Conservation (phyloP, 345 rosid species). For the Salix caprea region DNA sequence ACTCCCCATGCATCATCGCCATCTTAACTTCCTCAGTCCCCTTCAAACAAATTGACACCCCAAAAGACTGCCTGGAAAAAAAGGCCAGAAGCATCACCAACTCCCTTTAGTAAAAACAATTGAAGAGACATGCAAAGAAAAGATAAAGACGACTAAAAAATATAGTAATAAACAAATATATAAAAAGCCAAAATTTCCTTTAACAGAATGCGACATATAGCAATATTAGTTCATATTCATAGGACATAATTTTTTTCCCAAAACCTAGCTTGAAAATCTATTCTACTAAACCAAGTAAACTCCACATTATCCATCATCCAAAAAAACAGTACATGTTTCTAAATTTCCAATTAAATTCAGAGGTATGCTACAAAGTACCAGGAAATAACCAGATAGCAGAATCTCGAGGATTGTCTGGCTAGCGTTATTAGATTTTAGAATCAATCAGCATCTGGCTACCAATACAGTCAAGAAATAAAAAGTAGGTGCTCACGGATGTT, state of each 20-base stretch:
- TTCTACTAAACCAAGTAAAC: neutral
- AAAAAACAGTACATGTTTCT: neutral
- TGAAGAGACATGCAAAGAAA: neutral
- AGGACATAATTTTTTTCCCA: neutral
- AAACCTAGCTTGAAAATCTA: neutral
- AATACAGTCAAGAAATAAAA: conserved; percentile 4
- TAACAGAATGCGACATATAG: neutral
- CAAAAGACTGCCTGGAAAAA: conserved; percentile 7
- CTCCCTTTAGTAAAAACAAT: conserved; percentile 4
- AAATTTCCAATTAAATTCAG: neutral
- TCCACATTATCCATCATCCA: neutral
- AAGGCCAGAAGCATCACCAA: conserved; percentile 2
- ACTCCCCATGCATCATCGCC: conserved; percentile 22
- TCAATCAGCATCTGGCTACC: neutral
- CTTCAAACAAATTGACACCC: conserved; percentile 15
- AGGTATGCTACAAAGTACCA: neutral
- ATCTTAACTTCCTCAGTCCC: conserved; percentile 7
- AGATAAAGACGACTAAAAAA: neutral
- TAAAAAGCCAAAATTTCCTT: neutral
- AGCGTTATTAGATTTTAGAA: neutral
- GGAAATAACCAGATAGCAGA: neutral
- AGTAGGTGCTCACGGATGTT: neutral
- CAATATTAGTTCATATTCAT: neutral
- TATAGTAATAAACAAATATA: neutral
- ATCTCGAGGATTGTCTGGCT: neutral